A percentile compares a stretch with the other conserved stretches of the same genome.
Conservation (phyloP, 805 yeast species). For the Teunomyces aglyptinius region DNA sequence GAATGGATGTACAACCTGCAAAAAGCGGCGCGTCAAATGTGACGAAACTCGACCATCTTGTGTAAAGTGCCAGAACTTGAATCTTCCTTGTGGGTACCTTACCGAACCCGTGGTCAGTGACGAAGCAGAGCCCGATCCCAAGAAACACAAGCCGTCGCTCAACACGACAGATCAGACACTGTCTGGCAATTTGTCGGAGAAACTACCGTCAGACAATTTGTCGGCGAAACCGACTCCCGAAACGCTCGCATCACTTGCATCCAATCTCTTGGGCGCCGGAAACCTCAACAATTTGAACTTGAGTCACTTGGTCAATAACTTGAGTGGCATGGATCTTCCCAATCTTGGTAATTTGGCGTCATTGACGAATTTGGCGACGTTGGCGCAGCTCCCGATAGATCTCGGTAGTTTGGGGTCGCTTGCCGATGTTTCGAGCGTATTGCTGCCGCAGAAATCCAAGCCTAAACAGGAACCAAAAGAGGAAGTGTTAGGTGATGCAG, state of each 20-base stretch:
- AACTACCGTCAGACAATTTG: not conserved
- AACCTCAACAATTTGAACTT: conserved; percentile 42
- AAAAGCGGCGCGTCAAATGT: conserved; percentile 86
- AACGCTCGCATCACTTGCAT: not conserved
- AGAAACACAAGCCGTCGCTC: conserved; percentile 10
- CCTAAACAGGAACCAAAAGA: not conserved
- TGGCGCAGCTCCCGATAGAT: conserved; percentile 44
- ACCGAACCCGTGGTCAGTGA: conserved; percentile 15
- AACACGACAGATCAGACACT: not conserved
- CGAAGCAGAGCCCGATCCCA: not conserved
- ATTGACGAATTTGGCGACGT: conserved; percentile 38
- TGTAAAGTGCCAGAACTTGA: conserved; percentile 74
- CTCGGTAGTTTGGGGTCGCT: conserved; percentile 34
- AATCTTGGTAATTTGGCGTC: conserved; percentile 37
- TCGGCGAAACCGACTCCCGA: not conserved
- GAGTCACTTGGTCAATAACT: conserved; percentile 41
- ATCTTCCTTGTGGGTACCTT: conserved; percentile 68
- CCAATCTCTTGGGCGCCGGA: conserved; percentile 26
- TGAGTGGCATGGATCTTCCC: conserved; percentile 34
- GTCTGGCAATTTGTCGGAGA: not conserved
- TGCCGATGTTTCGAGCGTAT: conserved; percentile 12
- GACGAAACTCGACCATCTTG: conserved; percentile 84
- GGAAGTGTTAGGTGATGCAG: not conserved
- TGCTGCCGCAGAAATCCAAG: conserved; percentile 2
- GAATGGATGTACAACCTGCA: conserved; percentile 87